Evolutionary conservation across 805 yeast genomes (phyloP).

Genomic region (Wickerhamiella australiensis): DNA sequence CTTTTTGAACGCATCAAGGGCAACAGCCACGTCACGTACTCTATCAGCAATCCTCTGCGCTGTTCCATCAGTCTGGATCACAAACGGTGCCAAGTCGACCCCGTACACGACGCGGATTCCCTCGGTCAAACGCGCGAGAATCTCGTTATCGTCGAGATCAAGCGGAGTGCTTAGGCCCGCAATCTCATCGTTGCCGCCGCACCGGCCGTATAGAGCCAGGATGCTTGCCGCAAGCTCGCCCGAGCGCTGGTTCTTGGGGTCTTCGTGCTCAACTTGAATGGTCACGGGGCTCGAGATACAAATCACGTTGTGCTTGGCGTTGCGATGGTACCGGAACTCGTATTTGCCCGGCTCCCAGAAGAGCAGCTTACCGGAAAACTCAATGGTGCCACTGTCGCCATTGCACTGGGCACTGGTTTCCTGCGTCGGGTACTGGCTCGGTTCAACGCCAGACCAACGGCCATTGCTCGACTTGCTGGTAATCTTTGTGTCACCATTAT

Average conservation of each 20-base stretch:
- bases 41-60: constrained; percentile 11
- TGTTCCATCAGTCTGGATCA: constrained; percentile 13
- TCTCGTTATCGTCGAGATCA: constrained; percentile 13
- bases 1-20: constrained; percentile 4
- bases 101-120: constrained; percentile 11
- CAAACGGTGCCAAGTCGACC: constrained; percentile 17
- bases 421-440: constrained; percentile 12
- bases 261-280: constrained; percentile 32
- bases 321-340: constrained; percentile 61
- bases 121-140: constrained; percentile 16
- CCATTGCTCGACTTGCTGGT: constrained; percentile 14
- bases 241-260: constrained; percentile 27
- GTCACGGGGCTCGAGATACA: constrained; percentile 56
- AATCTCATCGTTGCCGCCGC: not conserved
- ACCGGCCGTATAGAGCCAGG: constrained; percentile 1
- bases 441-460: constrained; percentile 15
- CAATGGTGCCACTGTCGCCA: constrained; percentile 34
- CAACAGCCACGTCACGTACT: constrained; percentile 2
- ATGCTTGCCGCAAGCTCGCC: constrained; percentile 24
- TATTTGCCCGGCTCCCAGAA: constrained; percentile 59
- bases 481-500: constrained; percentile 33
- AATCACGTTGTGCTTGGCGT: constrained; percentile 57
- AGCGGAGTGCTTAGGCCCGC: constrained; percentile 4
- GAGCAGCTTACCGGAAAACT: constrained; percentile 38
- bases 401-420: constrained; percentile 18